phyloP scores from a whole-genome alignment of 257 asterid species.

The Penstemon barbatus region DNA sequence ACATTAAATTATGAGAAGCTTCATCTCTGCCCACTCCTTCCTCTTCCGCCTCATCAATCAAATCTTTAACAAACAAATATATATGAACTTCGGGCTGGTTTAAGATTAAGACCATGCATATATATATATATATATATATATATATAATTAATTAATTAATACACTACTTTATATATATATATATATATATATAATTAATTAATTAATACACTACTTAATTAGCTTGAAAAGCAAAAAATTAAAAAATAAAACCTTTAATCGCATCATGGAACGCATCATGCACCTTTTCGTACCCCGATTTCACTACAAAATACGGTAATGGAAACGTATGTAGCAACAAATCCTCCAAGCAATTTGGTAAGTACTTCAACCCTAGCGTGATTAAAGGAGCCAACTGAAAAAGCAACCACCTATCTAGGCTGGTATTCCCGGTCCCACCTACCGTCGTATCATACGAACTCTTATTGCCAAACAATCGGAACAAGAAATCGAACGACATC shows the following conservation, averaged over 20 bases:
- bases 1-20: conserved; percentile 40
- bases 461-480: conserved; percentile 25
- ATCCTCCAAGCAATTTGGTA: conserved; percentile 40
- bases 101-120: too few relatives aligned
- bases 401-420: conserved; percentile 36
- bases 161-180: too few relatives aligned
- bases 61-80: too few relatives aligned
- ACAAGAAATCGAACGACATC: conserved; percentile 35
- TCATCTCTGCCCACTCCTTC: conserved; percentile 33
- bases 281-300: conserved; percentile 30
- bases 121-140: too few relatives aligned
- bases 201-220: too few relatives aligned
- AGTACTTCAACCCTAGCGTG: conserved; percentile 32
- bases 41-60: conserved; percentile 42
- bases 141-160: too few relatives aligned
- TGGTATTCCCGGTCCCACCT: conserved; percentile 17
- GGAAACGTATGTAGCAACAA: conserved; percentile 37
- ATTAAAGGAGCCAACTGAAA: conserved; percentile 37
- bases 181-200: too few relatives aligned
- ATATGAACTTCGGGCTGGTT: too few relatives aligned
- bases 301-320: conserved; percentile 26
- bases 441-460: conserved; percentile 30
- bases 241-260: conserved; percentile 1
- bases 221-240: too few relatives aligned
- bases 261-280: conserved; percentile 19